Evolutionary conservation across 1,284 basidiomycete genomes (phyloP), one percentile per base, ranked within the genome.

Genomic region (Mycena sp.): DNA sequence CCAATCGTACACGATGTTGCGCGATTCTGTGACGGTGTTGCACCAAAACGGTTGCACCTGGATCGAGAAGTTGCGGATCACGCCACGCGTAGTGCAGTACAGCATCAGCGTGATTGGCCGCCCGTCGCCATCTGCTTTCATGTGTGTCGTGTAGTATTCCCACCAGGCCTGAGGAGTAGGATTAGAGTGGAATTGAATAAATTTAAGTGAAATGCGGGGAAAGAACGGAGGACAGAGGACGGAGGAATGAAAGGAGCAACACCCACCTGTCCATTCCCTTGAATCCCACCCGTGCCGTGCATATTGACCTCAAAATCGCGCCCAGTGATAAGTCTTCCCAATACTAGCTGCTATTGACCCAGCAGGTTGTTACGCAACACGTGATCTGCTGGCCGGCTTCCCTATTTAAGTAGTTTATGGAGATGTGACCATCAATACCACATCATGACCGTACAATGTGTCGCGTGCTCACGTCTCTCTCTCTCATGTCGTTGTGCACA

Each of bases 11-110:
- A 83, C 69, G 7, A 91, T 78, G 59, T 85, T 76, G 38, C 69
- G 72, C n/a, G 83, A 84, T 50, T 87, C 80, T 10, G 83, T 83
- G n/a, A 87, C 80, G 0, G 85, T 78, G 67, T 87, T 87, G 64
- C 86, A 85, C 87, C 87, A 91, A 75, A 90, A 89, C 23, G 87
- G 87, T 49, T 84, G 88, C 12, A 83, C 80, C 30, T 84, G 75
- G 61, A 91, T 85, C 16, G 73, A 77, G 73, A 88, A 89, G 72
- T 85, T 79, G 49, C 74, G 76, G 17, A 90, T 77, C 0, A 73
- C 70, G 3, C 77, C 87, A 48, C 82, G 76, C 14, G 74, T 78
- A 10, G 79, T 85, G 54, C 85, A 76, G 58, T 76, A 83, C 26
- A 91, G 70, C 0, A 87, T 86, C 44, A 90, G 75, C 6, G 86